Conservation (phyloP, 768 basidiomycete species). For the Leccinellum rugosiceps region DNA sequence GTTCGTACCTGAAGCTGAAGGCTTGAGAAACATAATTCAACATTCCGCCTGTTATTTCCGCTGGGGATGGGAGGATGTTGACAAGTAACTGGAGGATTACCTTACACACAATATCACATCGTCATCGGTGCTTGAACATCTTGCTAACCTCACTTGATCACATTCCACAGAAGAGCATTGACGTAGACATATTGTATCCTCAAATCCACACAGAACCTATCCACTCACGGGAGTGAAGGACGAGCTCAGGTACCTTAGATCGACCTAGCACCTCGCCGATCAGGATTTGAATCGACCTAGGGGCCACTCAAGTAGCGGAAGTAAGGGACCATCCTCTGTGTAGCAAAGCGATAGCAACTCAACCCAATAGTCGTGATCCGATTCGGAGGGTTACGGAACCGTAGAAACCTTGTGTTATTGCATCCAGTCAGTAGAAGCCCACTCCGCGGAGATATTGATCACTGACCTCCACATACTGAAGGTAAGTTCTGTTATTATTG, state of each 20-base stretch:
- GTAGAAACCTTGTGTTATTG: not conserved
- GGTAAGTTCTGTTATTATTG: not conserved
- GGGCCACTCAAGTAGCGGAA: not conserved
- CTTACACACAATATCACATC: too few relatives aligned
- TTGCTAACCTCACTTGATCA: not conserved
- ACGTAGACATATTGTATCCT: not conserved
- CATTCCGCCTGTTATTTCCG: not conserved
- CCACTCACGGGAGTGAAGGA: not conserved
- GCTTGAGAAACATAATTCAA: not conserved
- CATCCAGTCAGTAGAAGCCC: not conserved
- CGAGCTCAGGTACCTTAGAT: not conserved
- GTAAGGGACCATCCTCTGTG: not conserved
- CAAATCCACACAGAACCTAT: not conserved
- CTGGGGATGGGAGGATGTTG: not conserved
- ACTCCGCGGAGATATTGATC: not conserved
- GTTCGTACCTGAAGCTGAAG: not conserved
- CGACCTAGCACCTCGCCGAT: not conserved
- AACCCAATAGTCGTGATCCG: not conserved
- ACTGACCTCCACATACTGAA: not conserved
- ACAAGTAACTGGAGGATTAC: too few relatives aligned
- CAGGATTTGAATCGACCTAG: not conserved
- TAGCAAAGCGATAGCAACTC: not conserved
- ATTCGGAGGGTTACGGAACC: not conserved
- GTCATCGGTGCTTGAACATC: not conserved
- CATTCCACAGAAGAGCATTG: not conserved